These are phyloP conservation scores for Biancaea sappan DNA, from an alignment of 306 rosid species.

Conservation along the genomic window DNA sequence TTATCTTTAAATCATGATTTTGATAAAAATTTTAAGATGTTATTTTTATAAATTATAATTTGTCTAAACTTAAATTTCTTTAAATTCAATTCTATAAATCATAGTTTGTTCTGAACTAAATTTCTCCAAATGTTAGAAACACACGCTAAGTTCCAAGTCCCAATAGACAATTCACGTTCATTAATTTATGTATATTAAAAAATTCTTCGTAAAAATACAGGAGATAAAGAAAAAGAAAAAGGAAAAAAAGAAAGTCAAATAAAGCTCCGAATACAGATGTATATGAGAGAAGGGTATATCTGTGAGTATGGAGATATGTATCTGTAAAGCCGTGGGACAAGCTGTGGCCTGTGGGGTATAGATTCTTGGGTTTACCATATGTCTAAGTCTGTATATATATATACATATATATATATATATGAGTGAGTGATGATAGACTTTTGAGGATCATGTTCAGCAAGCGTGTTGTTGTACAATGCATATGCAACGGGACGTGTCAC, in stretches of 20 bases:
- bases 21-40: too few relatives aligned
- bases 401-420: neutral
- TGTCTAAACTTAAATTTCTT: too few relatives aligned
- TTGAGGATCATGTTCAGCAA: too few relatives aligned
- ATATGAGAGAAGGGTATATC: neutral
- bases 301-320: neutral
- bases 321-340: neutral
- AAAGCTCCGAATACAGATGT: neutral
- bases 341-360: neutral
- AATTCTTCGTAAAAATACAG: neutral
- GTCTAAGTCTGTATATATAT: neutral
- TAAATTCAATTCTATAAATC: too few relatives aligned
- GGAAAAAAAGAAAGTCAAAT: neutral
- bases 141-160: too few relatives aligned
- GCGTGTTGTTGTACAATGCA: neutral
- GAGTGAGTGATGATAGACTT: neutral
- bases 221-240: conserved; percentile 8
- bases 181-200: neutral
- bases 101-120: too few relatives aligned
- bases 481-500: neutral
- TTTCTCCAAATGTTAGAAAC: too few relatives aligned
- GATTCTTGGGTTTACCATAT: neutral
- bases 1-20: too few relatives aligned
- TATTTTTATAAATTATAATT: too few relatives aligned
- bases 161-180: too few relatives aligned